These are phyloP conservation scores for Rhytidiadelphus loreus DNA, from an alignment of 225 moss, liverwort and hornwort species.

Conservation along the genomic window DNA sequence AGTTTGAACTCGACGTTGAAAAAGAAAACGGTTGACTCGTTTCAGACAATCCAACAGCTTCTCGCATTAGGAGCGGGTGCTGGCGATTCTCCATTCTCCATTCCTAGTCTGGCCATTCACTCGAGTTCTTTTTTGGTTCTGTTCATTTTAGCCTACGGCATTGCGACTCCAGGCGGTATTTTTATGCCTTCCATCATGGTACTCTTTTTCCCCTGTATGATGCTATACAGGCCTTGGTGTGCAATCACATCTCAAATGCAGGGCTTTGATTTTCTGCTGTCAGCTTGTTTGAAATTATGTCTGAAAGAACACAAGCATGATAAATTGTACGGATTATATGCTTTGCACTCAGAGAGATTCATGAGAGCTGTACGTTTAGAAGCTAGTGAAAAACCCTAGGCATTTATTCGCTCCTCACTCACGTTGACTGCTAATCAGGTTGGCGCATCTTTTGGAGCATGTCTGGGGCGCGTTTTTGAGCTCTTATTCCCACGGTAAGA, in stretches of 20 bases:
- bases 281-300: background rate
- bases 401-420: background rate
- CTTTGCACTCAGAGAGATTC: background rate
- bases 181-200: slow-evolving; percentile 83
- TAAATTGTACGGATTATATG: background rate
- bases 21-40: background rate
- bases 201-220: background rate
- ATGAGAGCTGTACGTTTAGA: background rate
- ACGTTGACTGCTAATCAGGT: slow-evolving; percentile 18
- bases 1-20: background rate
- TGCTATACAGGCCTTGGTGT: background rate
- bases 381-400: background rate
- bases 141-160: slow-evolving; percentile 57
- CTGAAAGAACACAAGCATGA: background rate
- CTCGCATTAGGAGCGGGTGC: slow-evolving; percentile 27
- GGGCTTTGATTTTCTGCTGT: background rate
- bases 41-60: slow-evolving; percentile 60
- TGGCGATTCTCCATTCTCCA: slow-evolving; percentile 25
- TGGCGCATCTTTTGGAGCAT: slow-evolving; percentile 65
- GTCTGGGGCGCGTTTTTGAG: slow-evolving; percentile 18
- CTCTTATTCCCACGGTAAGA: slow-evolving; percentile 43
- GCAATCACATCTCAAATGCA: background rate
- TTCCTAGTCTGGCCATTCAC: slow-evolving; percentile 44
- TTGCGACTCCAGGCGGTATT: slow-evolving; percentile 79
- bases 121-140: slow-evolving; percentile 52